phyloP scores from a whole-genome alignment of 192 early-diverging fungal genomes.

The Dissophora globulifera region DNA sequence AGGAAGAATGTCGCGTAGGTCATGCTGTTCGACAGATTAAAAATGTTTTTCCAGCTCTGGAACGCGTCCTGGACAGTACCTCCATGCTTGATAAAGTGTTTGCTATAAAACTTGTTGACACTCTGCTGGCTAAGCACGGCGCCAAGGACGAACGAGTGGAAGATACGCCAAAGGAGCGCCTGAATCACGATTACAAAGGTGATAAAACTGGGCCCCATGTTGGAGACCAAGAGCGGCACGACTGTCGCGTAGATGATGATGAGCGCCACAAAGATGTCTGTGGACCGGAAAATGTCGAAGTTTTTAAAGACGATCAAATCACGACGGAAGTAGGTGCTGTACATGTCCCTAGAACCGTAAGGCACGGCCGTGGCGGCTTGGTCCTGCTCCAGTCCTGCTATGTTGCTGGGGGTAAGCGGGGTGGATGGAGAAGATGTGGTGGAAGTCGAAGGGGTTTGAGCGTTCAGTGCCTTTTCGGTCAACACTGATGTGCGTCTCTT shows the following conservation, averaged over 20 bases:
- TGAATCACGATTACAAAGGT: conserved; percentile 68
- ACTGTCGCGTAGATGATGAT: conserved; percentile 80
- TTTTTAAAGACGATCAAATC: conserved; percentile 93
- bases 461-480: conserved; percentile 20
- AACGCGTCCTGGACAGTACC: conserved; percentile 89
- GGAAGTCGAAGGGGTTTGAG: neutral
- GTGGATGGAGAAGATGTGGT: neutral
- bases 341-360: conserved; percentile 51
- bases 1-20: conserved; percentile 89
- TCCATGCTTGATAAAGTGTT: conserved; percentile 93
- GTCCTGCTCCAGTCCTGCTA: neutral
- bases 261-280: conserved; percentile 82
- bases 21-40: conserved; percentile 91
- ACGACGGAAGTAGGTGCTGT: conserved; percentile 72
- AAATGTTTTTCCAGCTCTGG: conserved; percentile 95
- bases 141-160: conserved; percentile 86
- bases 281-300: conserved; percentile 87
- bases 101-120: conserved; percentile 81
- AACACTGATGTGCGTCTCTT: conserved; percentile 27
- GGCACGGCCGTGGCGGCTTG: conserved; percentile 19
- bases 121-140: conserved; percentile 82
- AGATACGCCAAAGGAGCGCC: conserved; percentile 88
- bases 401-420: too few species aligned
- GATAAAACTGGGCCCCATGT: conserved; percentile 46
- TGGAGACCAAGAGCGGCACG: conserved; percentile 66